Conservation (phyloP, 1,139 yeast species). For the Trichomonascaceae sp. region DNA sequence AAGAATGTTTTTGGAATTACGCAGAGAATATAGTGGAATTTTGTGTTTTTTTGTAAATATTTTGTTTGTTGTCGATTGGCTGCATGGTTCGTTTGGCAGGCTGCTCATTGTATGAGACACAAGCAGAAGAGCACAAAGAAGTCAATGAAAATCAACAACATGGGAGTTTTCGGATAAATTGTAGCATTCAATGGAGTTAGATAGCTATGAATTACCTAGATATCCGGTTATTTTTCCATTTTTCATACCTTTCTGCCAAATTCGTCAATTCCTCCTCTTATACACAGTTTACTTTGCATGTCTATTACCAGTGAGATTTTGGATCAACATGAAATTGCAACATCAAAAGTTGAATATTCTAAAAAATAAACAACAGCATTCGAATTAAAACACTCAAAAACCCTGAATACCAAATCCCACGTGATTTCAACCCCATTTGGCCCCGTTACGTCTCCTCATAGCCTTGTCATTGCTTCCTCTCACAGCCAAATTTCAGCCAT, state of each 20-base stretch:
- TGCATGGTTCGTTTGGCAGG: background rate
- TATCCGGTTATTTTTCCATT: background rate
- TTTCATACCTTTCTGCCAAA: background rate
- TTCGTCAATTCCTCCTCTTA: background rate
- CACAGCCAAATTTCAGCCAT: too few species aligned
- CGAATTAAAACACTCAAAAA: too few species aligned
- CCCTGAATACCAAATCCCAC: too few species aligned
- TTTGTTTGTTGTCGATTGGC: background rate
- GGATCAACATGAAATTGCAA: background rate
- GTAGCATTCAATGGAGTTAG: background rate
- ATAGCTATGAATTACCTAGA: too few species aligned
- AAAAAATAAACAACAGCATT: too few species aligned
- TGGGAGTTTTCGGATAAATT: background rate
- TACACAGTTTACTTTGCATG: background rate
- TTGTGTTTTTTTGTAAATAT: background rate
- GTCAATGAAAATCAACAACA: background rate
- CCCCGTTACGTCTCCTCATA: too few species aligned
- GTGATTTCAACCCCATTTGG: too few species aligned
- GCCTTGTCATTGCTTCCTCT: too few species aligned
- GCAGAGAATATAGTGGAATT: background rate
- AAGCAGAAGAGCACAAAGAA: background rate
- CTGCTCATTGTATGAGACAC: background rate
- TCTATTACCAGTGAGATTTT: background rate
- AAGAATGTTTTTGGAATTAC: background rate
- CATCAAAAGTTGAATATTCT: background rate